Evolutionary conservation across 345 rosid genomes (phyloP).

Genomic region (Turritis glabra): DNA sequence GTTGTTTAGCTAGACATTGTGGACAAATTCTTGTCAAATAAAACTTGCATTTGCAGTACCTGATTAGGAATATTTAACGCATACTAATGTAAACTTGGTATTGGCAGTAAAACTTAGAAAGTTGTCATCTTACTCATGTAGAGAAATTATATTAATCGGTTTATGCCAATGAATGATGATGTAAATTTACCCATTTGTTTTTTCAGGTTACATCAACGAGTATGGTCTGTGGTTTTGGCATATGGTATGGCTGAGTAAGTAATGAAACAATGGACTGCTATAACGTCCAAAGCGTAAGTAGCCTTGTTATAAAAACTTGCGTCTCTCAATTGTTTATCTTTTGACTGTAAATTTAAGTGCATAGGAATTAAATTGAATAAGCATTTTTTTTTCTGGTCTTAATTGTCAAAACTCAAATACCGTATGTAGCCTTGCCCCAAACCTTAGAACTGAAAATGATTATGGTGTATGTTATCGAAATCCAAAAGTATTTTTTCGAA

Average conservation of each 20-base stretch:
- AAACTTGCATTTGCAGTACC: background rate
- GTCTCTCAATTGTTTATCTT: background rate
- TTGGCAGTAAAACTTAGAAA: background rate
- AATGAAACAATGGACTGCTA: background rate
- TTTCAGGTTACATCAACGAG: conserved; percentile 17
- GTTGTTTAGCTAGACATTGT: conserved; percentile 4
- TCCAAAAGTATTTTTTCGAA: no score
- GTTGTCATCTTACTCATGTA: background rate
- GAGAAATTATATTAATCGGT: background rate
- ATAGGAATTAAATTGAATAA: conserved; percentile 5
- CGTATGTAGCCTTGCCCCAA: background rate
- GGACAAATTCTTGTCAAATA: background rate
- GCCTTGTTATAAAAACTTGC: conserved; percentile 16
- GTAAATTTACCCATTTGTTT: background rate
- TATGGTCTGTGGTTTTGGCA: conserved; percentile 8
- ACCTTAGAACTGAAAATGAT: background rate
- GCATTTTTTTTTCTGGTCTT: background rate
- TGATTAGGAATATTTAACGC: background rate
- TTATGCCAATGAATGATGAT: background rate
- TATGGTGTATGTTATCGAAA: no score
- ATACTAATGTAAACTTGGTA: background rate
- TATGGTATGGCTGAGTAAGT: conserved; percentile 7
- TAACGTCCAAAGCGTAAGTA: background rate
- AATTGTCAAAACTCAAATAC: background rate
- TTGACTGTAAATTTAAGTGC: conserved; percentile 29